Evolutionary conservation across 768 basidiomycete genomes (phyloP).

Genomic region (Gloeostereum incarnatum): DNA sequence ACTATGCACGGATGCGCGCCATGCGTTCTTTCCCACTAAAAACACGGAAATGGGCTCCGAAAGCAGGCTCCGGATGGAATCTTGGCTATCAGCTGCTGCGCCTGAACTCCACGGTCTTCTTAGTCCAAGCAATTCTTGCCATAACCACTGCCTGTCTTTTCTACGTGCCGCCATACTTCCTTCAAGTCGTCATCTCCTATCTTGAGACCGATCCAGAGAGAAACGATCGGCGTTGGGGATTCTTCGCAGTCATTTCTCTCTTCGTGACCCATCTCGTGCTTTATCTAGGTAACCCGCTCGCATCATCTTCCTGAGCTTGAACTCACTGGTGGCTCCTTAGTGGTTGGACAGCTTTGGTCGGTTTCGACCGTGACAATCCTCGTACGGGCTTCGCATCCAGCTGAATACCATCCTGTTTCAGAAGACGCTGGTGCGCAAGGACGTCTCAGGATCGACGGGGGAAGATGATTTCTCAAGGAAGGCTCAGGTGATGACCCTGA

Average conservation of each 20-base stretch:
- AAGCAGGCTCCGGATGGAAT: constrained; percentile 53
- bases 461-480: constrained; percentile 59
- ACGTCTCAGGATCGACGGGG: constrained; percentile 36
- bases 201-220: constrained; percentile 45
- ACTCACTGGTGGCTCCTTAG: constrained; percentile 18
- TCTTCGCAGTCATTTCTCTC: constrained; percentile 48
- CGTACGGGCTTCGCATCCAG: constrained; percentile 58
- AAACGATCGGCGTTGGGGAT: constrained; percentile 45
- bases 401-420: constrained; percentile 79
- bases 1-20: constrained; percentile 54
- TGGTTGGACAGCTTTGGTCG: constrained; percentile 64
- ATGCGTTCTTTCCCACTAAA: constrained; percentile 40
- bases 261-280: constrained; percentile 33
- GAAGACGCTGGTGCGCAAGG: constrained; percentile 82
- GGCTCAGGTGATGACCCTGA: constrained; percentile 86
- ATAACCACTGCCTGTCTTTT: constrained; percentile 49
- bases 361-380: constrained; percentile 61
- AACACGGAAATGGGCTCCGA: constrained; percentile 50
- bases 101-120: constrained; percentile 38
- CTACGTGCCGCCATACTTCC: constrained; percentile 51
- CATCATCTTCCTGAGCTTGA: neutral
- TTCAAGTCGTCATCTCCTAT: constrained; percentile 41
- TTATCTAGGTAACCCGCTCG: constrained; percentile 27
- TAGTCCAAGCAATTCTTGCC: constrained; percentile 39
- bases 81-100: constrained; percentile 51